A percentile compares a stretch with the other conserved stretches of the same genome.
phyloP scores from a whole-genome alignment of 768 basidiomycete species.

The Rubroboletus pulcherrimus region DNA sequence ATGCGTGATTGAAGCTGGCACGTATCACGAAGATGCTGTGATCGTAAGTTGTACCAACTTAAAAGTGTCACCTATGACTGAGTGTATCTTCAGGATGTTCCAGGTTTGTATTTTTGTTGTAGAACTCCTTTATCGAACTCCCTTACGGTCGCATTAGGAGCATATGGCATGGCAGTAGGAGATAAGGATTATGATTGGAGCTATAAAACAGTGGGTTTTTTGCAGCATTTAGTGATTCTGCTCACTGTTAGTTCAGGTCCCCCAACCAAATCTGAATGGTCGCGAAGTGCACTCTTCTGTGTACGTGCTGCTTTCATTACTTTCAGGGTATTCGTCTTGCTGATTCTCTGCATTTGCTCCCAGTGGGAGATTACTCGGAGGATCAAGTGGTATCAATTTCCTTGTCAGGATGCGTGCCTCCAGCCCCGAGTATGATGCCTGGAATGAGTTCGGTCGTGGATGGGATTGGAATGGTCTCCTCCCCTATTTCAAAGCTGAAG shows the following conservation, averaged over 20 bases:
- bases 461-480: constrained; percentile 17
- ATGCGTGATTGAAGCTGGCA: constrained; percentile 19
- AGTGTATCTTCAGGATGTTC: constrained; percentile 9
- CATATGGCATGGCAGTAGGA: background rate
- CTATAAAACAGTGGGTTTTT: constrained; percentile 13
- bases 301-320: background rate
- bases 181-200: constrained; percentile 16
- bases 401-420: constrained; percentile 21
- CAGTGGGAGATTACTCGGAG: constrained; percentile 19
- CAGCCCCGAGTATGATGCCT: constrained; percentile 16
- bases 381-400: constrained; percentile 18
- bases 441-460: constrained; percentile 15
- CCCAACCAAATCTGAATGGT: constrained; percentile 8
- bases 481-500: constrained; percentile 14
- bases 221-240: background rate
- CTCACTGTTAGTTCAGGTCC: constrained; percentile 7
- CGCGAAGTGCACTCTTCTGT: background rate
- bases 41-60: constrained; percentile 7
- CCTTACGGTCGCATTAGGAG: background rate
- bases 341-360: background rate
- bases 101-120: constrained; percentile 8
- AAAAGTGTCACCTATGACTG: background rate
- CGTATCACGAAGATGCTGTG: constrained; percentile 5
- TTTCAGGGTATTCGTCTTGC: no score
- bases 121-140: background rate